Conservation (phyloP, 441 rosid species). For the Metrosideros polymorpha region DNA sequence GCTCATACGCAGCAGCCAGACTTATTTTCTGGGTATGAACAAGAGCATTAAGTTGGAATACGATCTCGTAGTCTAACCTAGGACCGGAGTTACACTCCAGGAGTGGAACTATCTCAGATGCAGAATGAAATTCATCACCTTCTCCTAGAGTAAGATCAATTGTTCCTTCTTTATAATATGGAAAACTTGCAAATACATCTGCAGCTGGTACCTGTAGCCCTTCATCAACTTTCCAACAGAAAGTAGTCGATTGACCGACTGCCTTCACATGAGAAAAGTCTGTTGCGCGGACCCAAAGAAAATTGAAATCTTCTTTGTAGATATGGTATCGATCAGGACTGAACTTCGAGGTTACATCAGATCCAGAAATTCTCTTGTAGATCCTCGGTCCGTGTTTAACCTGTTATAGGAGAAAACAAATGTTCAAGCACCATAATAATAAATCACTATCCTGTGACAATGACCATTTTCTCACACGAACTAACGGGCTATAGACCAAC, state of each 20-base stretch:
- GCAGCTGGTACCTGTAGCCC: conserved; percentile 22
- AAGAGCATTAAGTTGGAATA: conserved; percentile 74
- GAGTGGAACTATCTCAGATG: conserved; percentile 54
- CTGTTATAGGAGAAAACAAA: conserved; percentile 25
- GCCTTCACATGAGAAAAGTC: conserved; percentile 60
- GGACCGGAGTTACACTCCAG: conserved; percentile 24
- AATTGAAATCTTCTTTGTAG: conserved; percentile 82
- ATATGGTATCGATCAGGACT: conserved; percentile 45
- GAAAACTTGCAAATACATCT: conserved; percentile 42
- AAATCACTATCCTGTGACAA: not conserved
- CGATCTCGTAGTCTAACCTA: conserved; percentile 49
- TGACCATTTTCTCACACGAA: not conserved
- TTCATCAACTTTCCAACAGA: conserved; percentile 46
- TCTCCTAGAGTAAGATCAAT: conserved; percentile 27
- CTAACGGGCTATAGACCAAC: not conserved
- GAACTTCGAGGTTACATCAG: conserved; percentile 44
- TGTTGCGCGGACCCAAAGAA: conserved; percentile 75
- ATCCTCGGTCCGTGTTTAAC: conserved; percentile 62
- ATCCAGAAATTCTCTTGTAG: conserved; percentile 51
- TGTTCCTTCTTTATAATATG: conserved; percentile 36
- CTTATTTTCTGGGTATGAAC: conserved; percentile 75
- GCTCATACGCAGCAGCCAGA: conserved; percentile 40
- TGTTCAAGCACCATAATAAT: not conserved
- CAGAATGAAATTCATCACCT: conserved; percentile 32
- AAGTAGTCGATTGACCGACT: conserved; percentile 53